Base-by-base conservation (phyloP, 1,284 basidiomycete genomes). In the Trichosporon coremiiforme region DNA sequence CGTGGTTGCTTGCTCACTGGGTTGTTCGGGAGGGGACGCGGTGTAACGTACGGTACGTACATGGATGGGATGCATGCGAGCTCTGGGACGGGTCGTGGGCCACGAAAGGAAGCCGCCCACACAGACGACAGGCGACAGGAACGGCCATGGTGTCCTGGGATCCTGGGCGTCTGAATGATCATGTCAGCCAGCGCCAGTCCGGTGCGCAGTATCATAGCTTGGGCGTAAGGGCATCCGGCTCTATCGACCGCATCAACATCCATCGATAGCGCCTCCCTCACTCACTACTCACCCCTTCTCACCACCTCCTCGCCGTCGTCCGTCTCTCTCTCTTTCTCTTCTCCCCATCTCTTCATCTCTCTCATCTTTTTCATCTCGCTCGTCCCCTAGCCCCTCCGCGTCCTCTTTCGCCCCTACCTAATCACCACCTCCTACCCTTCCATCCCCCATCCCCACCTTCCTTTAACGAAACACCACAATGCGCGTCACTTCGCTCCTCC, bases 21-120 rank as follows among this genome's bases (percentile, higher is more conserved):
- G 50, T 53, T 25, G 25, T 22, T 53, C 50, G 50, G 50, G 50
- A 53, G 50, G 50, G 20, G 10, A 53, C 50, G 50, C 50, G 50
- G 50, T 53, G 50, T 53, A 53, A 53, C 50, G 50, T 53, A 53
- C 22, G 17, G 50, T 53, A 53, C 50, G 50, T 25, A 53, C 20
- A 25, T 53, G 50, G 50, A 17, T 50, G 35, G 35, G 35, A 10
- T 53, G 50, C 22, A 10, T 9, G n/a, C n/a, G 20, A 5, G 50
- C 22, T 22, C 50, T 17, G 20, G 50, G 45, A 47, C 17, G 45
- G 45, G 36, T 13, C 45, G 20, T 47, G 15, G 45, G 45, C 45
- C 45, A 47, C 4, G 45, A 47, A 47, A 47, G 45, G 17, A 47
- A 47, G 33, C 33, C 33, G 33, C 33, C 7, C 33, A 7, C 17